Conservation (phyloP, 2,329 filamentous ascomycete species). For the Immersiporthe knoxdaviesiana region DNA sequence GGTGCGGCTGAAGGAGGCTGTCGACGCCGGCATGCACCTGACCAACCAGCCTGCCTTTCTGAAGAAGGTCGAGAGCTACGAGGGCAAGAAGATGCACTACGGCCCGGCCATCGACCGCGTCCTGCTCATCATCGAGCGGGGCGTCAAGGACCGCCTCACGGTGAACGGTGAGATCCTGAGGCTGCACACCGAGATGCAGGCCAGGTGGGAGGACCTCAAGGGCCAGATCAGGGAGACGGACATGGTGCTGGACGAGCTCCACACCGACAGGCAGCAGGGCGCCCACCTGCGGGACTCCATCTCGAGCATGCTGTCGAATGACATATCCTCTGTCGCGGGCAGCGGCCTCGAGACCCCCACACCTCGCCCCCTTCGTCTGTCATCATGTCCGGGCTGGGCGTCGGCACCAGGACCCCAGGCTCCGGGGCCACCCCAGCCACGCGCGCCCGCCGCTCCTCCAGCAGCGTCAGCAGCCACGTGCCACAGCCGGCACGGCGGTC, state of each 20-base stretch:
- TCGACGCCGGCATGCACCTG: slow-evolving; percentile 75
- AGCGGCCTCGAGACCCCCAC: slow-evolving; percentile 71
- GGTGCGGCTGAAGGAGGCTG: slow-evolving; percentile 75
- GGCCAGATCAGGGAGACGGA: slow-evolving; percentile 79
- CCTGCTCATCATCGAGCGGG: slow-evolving; percentile 89
- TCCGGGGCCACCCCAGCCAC: slow-evolving; percentile 8
- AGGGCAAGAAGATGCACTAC: slow-evolving; percentile 93
- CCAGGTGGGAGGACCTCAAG: slow-evolving; percentile 78
- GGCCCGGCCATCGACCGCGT: slow-evolving; percentile 91
- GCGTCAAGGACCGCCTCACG: slow-evolving; percentile 92
- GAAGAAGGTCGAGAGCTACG: slow-evolving; percentile 90
- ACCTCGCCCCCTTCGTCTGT: slow-evolving; percentile 67
- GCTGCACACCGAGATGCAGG: slow-evolving; percentile 81
- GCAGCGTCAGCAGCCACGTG: slow-evolving; percentile 47
- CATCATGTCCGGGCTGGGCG: slow-evolving; percentile 60
- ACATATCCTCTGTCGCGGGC: slow-evolving; percentile 66
- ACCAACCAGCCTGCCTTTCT: slow-evolving; percentile 70
- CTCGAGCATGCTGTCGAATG: slow-evolving; percentile 86
- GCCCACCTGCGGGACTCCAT: slow-evolving; percentile 89
- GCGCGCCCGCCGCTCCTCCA: slow-evolving; percentile 48
- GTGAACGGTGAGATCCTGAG: slow-evolving; percentile 94
- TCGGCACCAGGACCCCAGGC: slow-evolving; percentile 31
- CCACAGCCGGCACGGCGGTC: slow-evolving; percentile 52
- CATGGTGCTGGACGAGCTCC: slow-evolving; percentile 71
- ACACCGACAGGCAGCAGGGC: slow-evolving; percentile 61